Evolutionary conservation across 305 asterid genomes (phyloP), one percentile per base, ranked within the genome.

Genomic region (Fraxinus greggii): DNA sequence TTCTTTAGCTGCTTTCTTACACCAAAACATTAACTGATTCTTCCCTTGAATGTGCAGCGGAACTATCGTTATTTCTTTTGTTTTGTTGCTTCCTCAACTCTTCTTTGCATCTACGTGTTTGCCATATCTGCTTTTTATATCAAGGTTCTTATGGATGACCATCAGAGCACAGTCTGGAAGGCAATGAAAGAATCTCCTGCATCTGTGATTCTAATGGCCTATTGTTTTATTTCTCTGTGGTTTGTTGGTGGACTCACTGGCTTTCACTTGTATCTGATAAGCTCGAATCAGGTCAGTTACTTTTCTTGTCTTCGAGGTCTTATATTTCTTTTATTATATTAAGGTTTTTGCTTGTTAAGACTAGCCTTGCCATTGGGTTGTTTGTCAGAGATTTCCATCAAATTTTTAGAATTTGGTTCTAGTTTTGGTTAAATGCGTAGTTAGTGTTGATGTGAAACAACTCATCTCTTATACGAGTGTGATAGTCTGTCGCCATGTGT

Each of bases 231-330:
- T 84, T 91, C 98, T 87, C 89, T 96, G 77, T 96, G 99, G 99
- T 96, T 96, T 87, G 99, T 96, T 83, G 99, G 98, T 80, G 99
- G 99, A 35, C 98, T 96, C 83, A 91, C 99, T 77, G 97, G 98
- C 84, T 96, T 96, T 88, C 99, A 96, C 85, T 93, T 89, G 78
- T 96, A 92, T 86, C 95, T 96, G 31, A 94, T 94, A 75, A 88
- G 97, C 91, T 87, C 97, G 5, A 96, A 96, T 90, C 99, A 94
- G 98, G 99, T 96, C 77, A 38, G 96, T 38, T 80, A 70, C 81
- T 82, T 80, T 78, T 84, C 83, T 81, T 75, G 24, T 80, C 26
- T 76, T 61, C 19, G 45, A 79, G 63, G 10, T 29, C 2, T 8
- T 74, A 12, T 32, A 23, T 5, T 19, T 76, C 75, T 33, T n/a